Conservation (phyloP, 2,329 filamentous ascomycete species). For the Drechmeria coniospora region DNA sequence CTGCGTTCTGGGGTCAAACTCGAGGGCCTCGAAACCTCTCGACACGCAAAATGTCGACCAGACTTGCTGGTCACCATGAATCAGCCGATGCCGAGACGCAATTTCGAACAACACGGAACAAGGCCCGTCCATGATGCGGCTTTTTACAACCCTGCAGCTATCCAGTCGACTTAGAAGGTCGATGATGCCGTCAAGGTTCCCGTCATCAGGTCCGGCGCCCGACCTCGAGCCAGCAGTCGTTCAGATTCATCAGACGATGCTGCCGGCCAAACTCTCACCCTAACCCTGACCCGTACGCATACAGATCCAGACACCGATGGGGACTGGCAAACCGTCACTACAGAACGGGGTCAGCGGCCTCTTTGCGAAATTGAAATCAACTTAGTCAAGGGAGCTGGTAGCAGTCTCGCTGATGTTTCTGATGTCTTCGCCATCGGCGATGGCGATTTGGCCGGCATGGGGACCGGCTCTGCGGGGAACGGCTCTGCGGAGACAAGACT, state of each 20-base stretch:
- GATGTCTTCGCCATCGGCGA: conserved; percentile 14
- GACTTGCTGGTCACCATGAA: conserved; percentile 4
- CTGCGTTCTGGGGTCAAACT: conserved; percentile 23
- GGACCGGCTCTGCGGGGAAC: neutral
- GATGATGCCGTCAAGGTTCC: conserved; percentile 22
- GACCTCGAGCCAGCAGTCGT: neutral
- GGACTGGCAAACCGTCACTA: conserved; percentile 23
- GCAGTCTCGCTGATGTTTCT: conserved; percentile 30
- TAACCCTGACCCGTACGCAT: conserved; percentile 6
- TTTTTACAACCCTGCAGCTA: conserved; percentile 21
- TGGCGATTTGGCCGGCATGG: conserved; percentile 6
- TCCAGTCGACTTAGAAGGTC: conserved; percentile 24
- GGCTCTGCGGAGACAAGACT: neutral
- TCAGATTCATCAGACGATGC: neutral
- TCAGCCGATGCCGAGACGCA: neutral
- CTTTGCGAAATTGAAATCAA: conserved; percentile 10
- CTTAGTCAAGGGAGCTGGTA: conserved; percentile 18
- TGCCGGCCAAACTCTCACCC: neutral
- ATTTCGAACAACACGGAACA: neutral
- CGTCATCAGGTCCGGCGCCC: conserved; percentile 9
- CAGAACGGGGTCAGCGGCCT: conserved; percentile 11
- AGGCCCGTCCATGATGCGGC: conserved; percentile 5
- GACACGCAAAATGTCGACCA: conserved; percentile 11
- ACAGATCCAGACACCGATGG: conserved; percentile 8
- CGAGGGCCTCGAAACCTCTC: conserved; percentile 26